phyloP scores from a whole-genome alignment of 495 filamentous ascomycete genomes.

The Xeromyces bisporus region DNA sequence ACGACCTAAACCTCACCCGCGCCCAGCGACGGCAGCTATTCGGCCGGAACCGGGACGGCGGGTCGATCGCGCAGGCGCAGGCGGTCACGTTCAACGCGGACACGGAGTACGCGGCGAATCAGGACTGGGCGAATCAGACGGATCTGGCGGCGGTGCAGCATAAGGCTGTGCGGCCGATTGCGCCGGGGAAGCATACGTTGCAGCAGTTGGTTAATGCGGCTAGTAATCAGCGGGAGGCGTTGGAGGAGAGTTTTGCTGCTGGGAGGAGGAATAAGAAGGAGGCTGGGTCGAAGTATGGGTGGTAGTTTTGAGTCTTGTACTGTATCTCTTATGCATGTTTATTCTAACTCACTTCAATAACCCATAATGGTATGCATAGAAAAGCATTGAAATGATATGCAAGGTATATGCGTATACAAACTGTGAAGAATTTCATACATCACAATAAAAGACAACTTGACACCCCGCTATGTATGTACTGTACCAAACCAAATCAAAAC shows the following conservation, averaged over 20 bases:
- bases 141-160: constrained; percentile 51
- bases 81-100: constrained; percentile 76
- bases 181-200: constrained; percentile 76
- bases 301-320: constrained; percentile 27
- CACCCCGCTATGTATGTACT: no score
- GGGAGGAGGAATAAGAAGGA: constrained; percentile 59
- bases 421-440: no score
- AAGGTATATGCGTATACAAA: no score
- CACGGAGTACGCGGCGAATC: constrained; percentile 68
- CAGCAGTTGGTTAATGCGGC: constrained; percentile 74
- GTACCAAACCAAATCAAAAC: constrained; percentile 44
- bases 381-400: no score
- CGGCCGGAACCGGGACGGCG: constrained; percentile 42
- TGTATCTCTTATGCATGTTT: neutral
- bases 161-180: constrained; percentile 68
- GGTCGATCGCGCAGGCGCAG: no score
- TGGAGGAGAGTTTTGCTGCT: constrained; percentile 77
- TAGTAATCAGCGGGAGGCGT: constrained; percentile 57
- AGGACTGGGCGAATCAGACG: constrained; percentile 26
- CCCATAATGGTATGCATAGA: no score
- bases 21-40: constrained; percentile 66
- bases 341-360: neutral
- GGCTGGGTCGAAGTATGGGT: constrained; percentile 70
- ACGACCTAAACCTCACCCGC: constrained; percentile 56
- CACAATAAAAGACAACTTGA: no score